Base-by-base conservation (phyloP, 176 grass and related monocot genomes). In the Poa annua region DNA sequence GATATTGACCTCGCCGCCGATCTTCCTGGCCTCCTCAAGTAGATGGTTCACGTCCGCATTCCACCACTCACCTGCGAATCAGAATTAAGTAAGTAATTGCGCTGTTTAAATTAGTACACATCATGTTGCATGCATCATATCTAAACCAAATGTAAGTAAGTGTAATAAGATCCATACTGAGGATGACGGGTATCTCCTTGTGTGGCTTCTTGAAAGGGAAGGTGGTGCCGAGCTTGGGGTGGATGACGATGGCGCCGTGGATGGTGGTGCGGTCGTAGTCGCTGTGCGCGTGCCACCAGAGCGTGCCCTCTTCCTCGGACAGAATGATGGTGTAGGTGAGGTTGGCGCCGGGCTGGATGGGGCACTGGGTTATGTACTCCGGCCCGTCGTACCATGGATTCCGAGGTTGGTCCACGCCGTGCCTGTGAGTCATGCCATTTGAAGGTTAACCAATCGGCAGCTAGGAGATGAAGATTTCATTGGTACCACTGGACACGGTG, bases 211-310 rank as follows among this genome's bases (percentile, higher is more conserved):
- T 2, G 76, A 88, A 92, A 0, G 94, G 94, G 24, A 76, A 94
- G 14, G 55, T 10, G 12, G 15, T 11, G 53, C 85, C 65, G 6
- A 22, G 55, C 83, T 80, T 92, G 44, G 94, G 94, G 57, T 86
- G 76, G 75, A 97, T 44, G 67, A 97, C 36, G 35, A 97, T 90
- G 76, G 92, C 92, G 41, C 91, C 94, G 24, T 90, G 86, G 13
- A 97, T 66, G 8, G 94, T 97, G 56, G 69, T 76, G 8, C 89
- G 85, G 76, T 89, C 88, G 36, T 78, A 93, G 38, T 83, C 88
- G 49, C 74, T 88, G 73, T 90, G 92, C 1, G 89, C 89, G 39
- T 94, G 92, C 89, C 94, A 97, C 74, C 87, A 84, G 1, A 94
- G 74, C 0, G 94, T 97, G 71, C 94, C 94, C 12, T 89, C 86